These are phyloP conservation scores for Parmales sp. DNA, from an alignment of 108 stramenopile genomes.

Conservation along the genomic window DNA sequence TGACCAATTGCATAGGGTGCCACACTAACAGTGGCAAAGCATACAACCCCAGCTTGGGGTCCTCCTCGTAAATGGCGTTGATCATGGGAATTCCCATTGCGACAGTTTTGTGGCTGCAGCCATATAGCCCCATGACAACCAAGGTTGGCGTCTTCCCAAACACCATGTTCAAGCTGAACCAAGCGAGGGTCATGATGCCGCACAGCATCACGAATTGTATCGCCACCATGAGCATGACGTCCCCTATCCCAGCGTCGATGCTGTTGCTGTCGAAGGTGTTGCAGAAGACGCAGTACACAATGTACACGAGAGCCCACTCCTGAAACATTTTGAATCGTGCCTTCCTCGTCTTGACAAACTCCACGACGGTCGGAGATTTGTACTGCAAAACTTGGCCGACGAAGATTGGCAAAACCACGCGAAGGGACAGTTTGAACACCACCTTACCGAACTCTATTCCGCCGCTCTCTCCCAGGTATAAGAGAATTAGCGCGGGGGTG, in stretches of 20 bases:
- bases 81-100: slow-evolving; percentile 63
- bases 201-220: slow-evolving; percentile 31
- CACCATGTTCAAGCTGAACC: slow-evolving; percentile 26
- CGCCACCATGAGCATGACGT: slow-evolving; percentile 28
- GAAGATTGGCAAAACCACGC: slow-evolving; percentile 44
- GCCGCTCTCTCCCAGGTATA: slow-evolving; percentile 35
- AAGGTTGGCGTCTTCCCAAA: slow-evolving; percentile 38
- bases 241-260: not conserved
- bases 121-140: slow-evolving; percentile 52
- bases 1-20: slow-evolving; percentile 57
- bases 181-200: slow-evolving; percentile 38
- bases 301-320: slow-evolving; percentile 42
- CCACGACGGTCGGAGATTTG: slow-evolving; percentile 21
- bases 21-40: slow-evolving; percentile 57
- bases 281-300: slow-evolving; percentile 59
- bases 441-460: slow-evolving; percentile 34
- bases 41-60: slow-evolving; percentile 38
- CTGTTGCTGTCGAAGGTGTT: slow-evolving; percentile 9
- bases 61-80: slow-evolving; percentile 45
- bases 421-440: slow-evolving; percentile 39
- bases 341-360: slow-evolving; percentile 39
- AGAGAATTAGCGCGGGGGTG: slow-evolving; percentile 42
- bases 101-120: slow-evolving; percentile 58
- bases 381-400: slow-evolving; percentile 48
- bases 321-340: slow-evolving; percentile 37